These are phyloP conservation scores for Rhizoclosmatium sp. DNA, from an alignment of 192 early-diverging fungal genomes.

Conservation along the genomic window DNA sequence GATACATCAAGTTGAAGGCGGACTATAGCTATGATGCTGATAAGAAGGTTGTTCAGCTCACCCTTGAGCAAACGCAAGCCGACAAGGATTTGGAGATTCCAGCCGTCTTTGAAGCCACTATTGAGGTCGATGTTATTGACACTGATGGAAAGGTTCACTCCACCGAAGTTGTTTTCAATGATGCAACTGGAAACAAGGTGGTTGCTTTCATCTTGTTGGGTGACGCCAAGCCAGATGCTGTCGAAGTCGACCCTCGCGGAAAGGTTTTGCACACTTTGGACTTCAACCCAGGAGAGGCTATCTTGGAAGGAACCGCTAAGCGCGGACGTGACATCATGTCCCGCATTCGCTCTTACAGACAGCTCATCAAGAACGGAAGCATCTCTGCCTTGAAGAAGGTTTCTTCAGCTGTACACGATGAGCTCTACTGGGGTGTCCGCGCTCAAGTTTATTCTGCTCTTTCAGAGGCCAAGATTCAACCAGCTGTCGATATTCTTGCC, in stretches of 20 bases:
- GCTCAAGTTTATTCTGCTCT: conserved; percentile 47
- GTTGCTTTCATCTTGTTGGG: conserved; percentile 38
- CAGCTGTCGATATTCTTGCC: conserved; percentile 49
- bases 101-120: conserved; percentile 48
- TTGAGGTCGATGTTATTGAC: conserved; percentile 56
- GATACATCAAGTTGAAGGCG: conserved; percentile 85
- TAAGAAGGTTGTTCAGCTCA: conserved; percentile 86
- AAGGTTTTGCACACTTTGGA: conserved; percentile 53
- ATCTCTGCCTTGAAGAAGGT: conserved; percentile 50
- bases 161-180: conserved; percentile 45
- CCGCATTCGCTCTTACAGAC: conserved; percentile 52
- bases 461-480: conserved; percentile 36
- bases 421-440: conserved; percentile 52
- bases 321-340: conserved; percentile 46
- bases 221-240: conserved; percentile 37
- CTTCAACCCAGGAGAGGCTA: conserved; percentile 47
- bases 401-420: conserved; percentile 31
- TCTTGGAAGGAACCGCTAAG: conserved; percentile 52
- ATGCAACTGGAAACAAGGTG: conserved; percentile 33
- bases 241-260: conserved; percentile 57
- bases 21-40: conserved; percentile 81
- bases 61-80: conserved; percentile 58
- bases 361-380: conserved; percentile 55
- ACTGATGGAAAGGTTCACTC: conserved; percentile 46
- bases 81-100: conserved; percentile 46